Evolutionary conservation across 805 yeast species (phyloP), one percentile per base, ranked within the genome.

Genomic region (Pichia phayaonensis): DNA sequence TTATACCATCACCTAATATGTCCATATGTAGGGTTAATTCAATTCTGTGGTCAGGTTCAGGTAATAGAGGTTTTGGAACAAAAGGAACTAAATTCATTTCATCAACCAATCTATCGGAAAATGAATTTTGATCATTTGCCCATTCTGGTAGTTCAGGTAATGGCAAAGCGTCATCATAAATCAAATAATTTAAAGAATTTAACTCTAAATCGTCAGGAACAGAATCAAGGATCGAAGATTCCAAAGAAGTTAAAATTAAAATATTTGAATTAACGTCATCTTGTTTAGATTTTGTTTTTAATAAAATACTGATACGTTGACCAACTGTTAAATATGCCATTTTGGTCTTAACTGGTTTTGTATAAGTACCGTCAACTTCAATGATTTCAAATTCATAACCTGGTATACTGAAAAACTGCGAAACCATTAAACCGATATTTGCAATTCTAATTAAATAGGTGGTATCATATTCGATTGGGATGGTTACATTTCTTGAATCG

Each of bases 361-460:
- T 81, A 50, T 73, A 80, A 20, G 81, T 76, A 49, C 95, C 94
- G 62, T 86, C 95, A 24, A 83, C 79, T 62, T 84, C 94, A 31
- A 86, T 84, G 34, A 86, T 74, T 15, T 80, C 78, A 59, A 86
- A 69, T n/a, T 74, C 79, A 66, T 85, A 90, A 60, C 78, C 90
- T 61, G 85, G 89, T 51, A 86, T 67, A 46, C 74, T 75, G 24
- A 86, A 57, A 61, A 77, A 84, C 60, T 86, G 94, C 4, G 90
- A 82, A 4, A 82, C 88, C 69, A 85, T 84, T 56, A 83, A 72
- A 44, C 90, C 92, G 50, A 80, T 68, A 62, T 85, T 86, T 49
- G 77, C 75, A 52, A 86, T 72, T 59, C 90, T 74, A 44, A 84
- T 59, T 46, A 83, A 67, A 63, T 86, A 84, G 0, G 86, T 84